Conservation (phyloP, 768 basidiomycete genomes). For the Mycena epipterygia region DNA sequence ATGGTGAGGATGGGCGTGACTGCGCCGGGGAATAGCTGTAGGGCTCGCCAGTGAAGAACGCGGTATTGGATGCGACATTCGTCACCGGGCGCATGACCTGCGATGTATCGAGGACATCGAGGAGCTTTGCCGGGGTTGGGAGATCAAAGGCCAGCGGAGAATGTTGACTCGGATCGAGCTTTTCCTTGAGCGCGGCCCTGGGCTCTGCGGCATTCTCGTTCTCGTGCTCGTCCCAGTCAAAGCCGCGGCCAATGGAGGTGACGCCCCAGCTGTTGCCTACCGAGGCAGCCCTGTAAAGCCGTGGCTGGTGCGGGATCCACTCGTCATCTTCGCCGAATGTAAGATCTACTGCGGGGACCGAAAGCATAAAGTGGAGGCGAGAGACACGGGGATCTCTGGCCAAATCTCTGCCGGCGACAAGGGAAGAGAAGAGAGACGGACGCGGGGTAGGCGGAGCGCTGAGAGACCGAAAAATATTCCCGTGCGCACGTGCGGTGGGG, state of each 20-base stretch:
- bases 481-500: conserved; percentile 9
- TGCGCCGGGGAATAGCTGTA: conserved; percentile 41
- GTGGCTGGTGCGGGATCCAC: conserved; percentile 68
- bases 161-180: conserved; percentile 22
- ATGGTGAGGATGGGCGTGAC: conserved; percentile 31
- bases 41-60: conserved; percentile 46
- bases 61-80: conserved; percentile 37
- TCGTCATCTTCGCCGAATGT: conserved; percentile 80
- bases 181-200: neutral
- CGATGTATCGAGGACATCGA: conserved; percentile 51
- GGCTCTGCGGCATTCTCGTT: conserved; percentile 45
- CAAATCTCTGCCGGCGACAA: conserved; percentile 23
- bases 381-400: conserved; percentile 12
- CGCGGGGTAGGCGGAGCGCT: conserved; percentile 1
- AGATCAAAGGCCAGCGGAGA: conserved; percentile 39
- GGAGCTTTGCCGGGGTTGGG: conserved; percentile 31
- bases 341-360: conserved; percentile 68
- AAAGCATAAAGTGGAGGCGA: conserved; percentile 34
- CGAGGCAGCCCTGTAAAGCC: conserved; percentile 73
- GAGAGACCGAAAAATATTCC: neutral
- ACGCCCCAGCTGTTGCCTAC: conserved; percentile 88
- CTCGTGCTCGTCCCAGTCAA: conserved; percentile 75
- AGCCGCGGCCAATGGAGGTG: conserved; percentile 87
- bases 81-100: conserved; percentile 29
- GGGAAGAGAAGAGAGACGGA: neutral